These are phyloP conservation scores for Eucalyptus curtisii DNA, from an alignment of 345 rosid species.

Conservation along the genomic window DNA sequence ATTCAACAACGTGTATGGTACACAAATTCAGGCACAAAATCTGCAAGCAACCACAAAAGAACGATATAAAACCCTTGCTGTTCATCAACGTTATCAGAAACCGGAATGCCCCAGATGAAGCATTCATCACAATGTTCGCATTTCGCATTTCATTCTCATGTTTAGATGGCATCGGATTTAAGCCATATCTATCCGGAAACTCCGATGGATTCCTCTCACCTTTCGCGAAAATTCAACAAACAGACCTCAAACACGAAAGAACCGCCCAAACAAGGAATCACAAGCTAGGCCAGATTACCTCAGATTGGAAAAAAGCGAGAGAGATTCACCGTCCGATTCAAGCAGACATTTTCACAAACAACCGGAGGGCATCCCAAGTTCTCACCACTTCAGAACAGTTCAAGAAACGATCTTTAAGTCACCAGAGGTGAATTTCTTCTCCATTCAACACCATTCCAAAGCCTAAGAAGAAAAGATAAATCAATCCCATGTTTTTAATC, in stretches of 20 bases:
- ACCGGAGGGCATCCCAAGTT: neutral
- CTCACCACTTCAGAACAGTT: neutral
- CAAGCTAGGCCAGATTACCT: neutral
- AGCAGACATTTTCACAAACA: neutral
- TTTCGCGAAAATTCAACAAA: neutral
- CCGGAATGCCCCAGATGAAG: neutral
- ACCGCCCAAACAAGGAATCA: neutral
- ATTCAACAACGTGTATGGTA: neutral
- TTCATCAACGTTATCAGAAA: neutral
- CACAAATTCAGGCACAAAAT: neutral
- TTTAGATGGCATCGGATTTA: neutral
- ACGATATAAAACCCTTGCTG: neutral
- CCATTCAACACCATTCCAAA: neutral
- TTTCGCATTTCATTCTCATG: neutral
- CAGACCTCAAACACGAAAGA: neutral
- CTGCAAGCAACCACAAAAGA: neutral
- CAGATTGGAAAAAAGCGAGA: neutral
- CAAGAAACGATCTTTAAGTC: neutral
- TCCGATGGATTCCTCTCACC: neutral
- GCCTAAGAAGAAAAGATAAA: neutral
- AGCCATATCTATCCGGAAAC: neutral
- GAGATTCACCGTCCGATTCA: neutral
- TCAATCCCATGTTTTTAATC: neutral
- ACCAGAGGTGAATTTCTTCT: neutral
- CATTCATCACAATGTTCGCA: neutral